A percentile compares a stretch with the other conserved stretches of the same genome.
Conservation (phyloP, 2,329 filamentous ascomycete species). For the Pseudogymnoascus sp. region DNA sequence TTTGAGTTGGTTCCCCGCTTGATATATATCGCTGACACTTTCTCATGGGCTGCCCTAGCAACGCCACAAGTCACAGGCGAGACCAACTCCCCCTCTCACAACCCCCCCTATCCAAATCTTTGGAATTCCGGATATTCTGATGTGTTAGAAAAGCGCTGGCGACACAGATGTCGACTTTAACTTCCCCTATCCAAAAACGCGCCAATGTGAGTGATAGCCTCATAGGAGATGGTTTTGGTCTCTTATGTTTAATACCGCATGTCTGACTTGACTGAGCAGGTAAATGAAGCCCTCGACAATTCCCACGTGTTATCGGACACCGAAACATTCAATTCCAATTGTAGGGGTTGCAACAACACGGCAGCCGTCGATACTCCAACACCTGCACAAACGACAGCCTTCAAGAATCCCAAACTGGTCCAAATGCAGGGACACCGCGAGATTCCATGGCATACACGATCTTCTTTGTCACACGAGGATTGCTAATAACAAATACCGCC, state of each 20-base stretch:
- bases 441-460: slow-evolving; percentile 33
- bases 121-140: background rate
- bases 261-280: background rate
- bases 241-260: background rate
- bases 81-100: background rate
- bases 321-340: background rate
- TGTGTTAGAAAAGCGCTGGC: background rate
- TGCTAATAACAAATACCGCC: slow-evolving; percentile 31
- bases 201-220: background rate
- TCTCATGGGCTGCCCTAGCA: background rate
- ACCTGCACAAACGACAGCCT: background rate
- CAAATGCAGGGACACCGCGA: slow-evolving; percentile 30
- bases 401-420: slow-evolving; percentile 31
- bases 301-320: background rate
- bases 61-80: background rate
- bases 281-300: background rate
- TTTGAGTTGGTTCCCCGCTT: background rate
- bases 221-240: background rate
- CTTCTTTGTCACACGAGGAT: slow-evolving; percentile 29
- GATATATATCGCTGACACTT: background rate
- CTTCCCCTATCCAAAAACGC: background rate
- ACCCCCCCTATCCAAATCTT: background rate
- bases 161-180: background rate
- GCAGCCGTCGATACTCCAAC: background rate
- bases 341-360: background rate